Evolutionary conservation across 2,329 filamentous ascomycete species (phyloP).

Genomic region (Fusarium illudens): DNA sequence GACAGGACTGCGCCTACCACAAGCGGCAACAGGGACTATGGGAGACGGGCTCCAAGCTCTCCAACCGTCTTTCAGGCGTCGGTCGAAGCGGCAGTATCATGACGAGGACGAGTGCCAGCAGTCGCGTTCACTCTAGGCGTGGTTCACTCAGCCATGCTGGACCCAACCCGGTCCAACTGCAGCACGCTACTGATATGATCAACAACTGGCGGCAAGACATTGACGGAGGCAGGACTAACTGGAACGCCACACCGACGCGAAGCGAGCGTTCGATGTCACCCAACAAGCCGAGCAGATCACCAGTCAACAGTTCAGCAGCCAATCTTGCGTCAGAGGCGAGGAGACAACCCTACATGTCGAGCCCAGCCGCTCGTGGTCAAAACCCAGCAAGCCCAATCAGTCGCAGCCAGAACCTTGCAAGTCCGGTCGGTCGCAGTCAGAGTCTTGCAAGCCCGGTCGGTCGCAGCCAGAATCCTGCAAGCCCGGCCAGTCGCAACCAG

Average conservation of each 20-base stretch:
- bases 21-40: conserved; percentile 81
- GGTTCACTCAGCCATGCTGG: conserved; percentile 59
- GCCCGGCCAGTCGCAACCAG: conserved; percentile 44
- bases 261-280: conserved; percentile 67
- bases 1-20: conserved; percentile 87
- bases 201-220: conserved; percentile 84
- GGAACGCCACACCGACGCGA: conserved; percentile 52
- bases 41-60: conserved; percentile 81
- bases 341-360: conserved; percentile 52
- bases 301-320: conserved; percentile 48
- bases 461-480: conserved; percentile 43
- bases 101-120: conserved; percentile 61
- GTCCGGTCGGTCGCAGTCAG: conserved; percentile 48
- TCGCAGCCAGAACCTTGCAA: conserved; percentile 43
- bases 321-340: conserved; percentile 58
- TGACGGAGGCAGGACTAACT: conserved; percentile 53
- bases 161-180: conserved; percentile 42
- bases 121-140: conserved; percentile 59
- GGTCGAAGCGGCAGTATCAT: conserved; percentile 65
- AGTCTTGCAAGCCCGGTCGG: conserved; percentile 41
- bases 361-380: conserved; percentile 27
- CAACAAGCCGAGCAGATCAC: conserved; percentile 51
- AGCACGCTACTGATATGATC: conserved; percentile 74
- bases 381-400: conserved; percentile 49
- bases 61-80: conserved; percentile 70